These are phyloP conservation scores for Sugiyamaella neomexicana DNA, from an alignment of 1,139 yeast species.

Conservation along the genomic window DNA sequence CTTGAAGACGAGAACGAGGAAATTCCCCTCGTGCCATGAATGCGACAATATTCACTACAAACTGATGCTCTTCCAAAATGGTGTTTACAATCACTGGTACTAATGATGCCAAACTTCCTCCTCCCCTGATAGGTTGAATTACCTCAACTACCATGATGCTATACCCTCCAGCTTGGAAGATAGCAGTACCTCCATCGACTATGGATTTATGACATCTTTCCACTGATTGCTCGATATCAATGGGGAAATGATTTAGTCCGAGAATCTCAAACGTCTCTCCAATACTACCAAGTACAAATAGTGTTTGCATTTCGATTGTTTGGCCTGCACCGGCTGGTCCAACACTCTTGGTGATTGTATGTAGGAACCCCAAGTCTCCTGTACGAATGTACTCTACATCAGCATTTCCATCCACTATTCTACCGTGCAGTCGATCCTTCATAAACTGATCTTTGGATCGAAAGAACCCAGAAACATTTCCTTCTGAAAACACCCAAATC, in stretches of 20 bases:
- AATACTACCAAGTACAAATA: conserved; percentile 82
- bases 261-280: conserved; percentile 87
- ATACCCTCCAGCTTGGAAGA: conserved; percentile 82
- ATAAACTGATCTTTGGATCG: conserved; percentile 42
- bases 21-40: conserved; percentile 67
- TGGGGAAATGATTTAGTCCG: conserved; percentile 89
- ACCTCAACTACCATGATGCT: conserved; percentile 79
- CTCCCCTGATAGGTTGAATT: conserved; percentile 40
- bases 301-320: conserved; percentile 65
- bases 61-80: conserved; percentile 76
- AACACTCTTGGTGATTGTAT: conserved; percentile 54
- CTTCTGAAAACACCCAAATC: conserved; percentile 93
- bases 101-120: conserved; percentile 59
- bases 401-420: conserved; percentile 61
- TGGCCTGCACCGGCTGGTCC: conserved; percentile 35
- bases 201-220: conserved; percentile 65
- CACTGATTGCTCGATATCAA: conserved; percentile 76
- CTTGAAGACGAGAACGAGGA: conserved; percentile 70
- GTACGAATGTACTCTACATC: conserved; percentile 74
- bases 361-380: conserved; percentile 92
- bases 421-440: conserved; percentile 55
- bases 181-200: conserved; percentile 56
- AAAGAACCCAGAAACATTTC: conserved; percentile 65
- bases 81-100: conserved; percentile 83
- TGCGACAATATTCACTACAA: conserved; percentile 82